Evolutionary conservation across 2,329 filamentous ascomycete species (phyloP), one percentile per base, ranked within the genome.

Genomic region (Septoria petroselini): DNA sequence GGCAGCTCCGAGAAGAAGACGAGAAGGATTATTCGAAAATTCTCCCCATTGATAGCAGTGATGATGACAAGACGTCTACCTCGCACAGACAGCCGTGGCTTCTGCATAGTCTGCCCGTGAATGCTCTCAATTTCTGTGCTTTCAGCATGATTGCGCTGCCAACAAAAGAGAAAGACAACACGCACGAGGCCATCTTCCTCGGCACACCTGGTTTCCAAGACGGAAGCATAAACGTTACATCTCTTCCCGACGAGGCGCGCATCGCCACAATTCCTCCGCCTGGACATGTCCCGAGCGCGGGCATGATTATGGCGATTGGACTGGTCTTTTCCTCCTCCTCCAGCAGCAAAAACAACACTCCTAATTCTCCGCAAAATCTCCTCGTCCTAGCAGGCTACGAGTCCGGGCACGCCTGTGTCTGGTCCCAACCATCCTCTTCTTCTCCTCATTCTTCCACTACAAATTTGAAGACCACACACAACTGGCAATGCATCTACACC

Each of bases 121-220:
- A 96, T 64, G 89, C 91, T 1, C 80, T 97, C 72, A 98, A 97
- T 65, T 98, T 97, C 67, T 98, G 93, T 66, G 79, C 86, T 1
- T 95, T 95, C 67, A 78, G 85, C 2, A 76, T 78, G 54, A 84
- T 84, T 11, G 44, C 58, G 62, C 8, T 41, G 7, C 9, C 30
- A 5, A 40, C 43, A 5, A 5, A 5, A 9, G 23, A 27, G 23
- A 11, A 48, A 12, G 44, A 39, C 15, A n/a, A n/a, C 54, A 54
- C 58, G 14, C 27, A 46, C 27, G 42, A 61, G 3, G 62, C 68
- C 1, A 73, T 88, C 4, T 71, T 94, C 4, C 68, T 96, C 41
- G 90, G 89, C 0, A 87, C 93, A 1, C 91, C 93, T 3, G 69
- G 68, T n/a, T 62, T 67, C 14, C 67, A 71, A 48, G 74, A 77